These are phyloP conservation scores for Solanum pimpinellifolium DNA, from an alignment of 257 asterid genomes.

Conservation along the genomic window DNA sequence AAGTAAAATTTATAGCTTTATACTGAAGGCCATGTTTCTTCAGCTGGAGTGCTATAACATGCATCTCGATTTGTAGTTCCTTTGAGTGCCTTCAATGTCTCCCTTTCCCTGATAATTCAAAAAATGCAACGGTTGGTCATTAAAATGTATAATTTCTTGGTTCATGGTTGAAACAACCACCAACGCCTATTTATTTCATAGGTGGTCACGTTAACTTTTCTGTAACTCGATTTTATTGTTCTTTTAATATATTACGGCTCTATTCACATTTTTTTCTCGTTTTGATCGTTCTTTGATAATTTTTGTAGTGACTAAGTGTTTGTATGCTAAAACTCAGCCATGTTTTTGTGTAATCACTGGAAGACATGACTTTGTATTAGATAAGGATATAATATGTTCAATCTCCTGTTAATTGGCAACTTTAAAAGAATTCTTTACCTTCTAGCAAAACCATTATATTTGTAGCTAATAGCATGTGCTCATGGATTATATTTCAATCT, in stretches of 20 bases:
- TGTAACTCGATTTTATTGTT: background rate
- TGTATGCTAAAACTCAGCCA: background rate
- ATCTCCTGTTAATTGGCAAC: background rate
- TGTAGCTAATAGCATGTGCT: background rate
- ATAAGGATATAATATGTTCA: background rate
- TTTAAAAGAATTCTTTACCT: background rate
- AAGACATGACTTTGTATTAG: background rate
- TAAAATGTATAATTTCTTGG: background rate
- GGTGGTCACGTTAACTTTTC: background rate
- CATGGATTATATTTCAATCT: background rate
- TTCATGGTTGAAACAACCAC: background rate
- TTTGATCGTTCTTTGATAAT: background rate
- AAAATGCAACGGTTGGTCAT: background rate
- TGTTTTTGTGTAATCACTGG: background rate
- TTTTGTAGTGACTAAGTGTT: background rate
- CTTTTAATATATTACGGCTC: background rate
- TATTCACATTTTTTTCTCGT: background rate
- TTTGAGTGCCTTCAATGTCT: background rate
- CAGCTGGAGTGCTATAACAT: background rate
- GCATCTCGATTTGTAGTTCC: background rate
- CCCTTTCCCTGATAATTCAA: background rate
- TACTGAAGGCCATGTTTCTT: background rate
- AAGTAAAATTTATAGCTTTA: background rate
- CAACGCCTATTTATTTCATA: background rate
- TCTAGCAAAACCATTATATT: background rate